A percentile compares a stretch with the other conserved stretches of the same genome.
phyloP scores from a whole-genome alignment of 139 green algal species.

The Asterochloris erici region DNA sequence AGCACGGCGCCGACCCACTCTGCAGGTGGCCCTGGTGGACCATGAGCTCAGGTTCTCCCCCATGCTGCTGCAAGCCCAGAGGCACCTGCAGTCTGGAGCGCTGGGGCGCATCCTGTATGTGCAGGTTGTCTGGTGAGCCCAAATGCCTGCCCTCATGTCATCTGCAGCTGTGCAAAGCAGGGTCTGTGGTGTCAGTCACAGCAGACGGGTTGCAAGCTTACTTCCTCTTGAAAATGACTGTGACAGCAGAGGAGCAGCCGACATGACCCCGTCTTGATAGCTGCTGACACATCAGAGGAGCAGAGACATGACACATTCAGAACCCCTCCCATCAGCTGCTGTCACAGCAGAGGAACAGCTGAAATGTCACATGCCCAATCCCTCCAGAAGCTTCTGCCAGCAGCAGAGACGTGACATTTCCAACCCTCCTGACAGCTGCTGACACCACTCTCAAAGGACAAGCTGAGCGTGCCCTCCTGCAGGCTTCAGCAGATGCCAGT shows the following conservation, averaged over 20 bases:
- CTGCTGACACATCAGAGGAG: background rate
- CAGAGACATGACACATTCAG: background rate
- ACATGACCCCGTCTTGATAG: background rate
- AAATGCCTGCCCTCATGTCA: background rate
- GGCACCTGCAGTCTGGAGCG: conserved; percentile 15
- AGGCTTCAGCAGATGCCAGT: background rate
- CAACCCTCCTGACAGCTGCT: background rate
- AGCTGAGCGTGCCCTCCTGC: background rate
- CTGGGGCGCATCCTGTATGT: conserved; percentile 14
- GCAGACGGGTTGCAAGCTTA: background rate
- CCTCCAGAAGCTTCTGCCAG: background rate
- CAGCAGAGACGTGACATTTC: background rate
- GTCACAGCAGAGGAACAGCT: background rate
- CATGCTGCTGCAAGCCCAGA: background rate
- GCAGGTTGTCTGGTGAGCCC: background rate
- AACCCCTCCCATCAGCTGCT: background rate
- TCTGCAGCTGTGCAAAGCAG: background rate
- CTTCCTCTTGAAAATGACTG: too few relatives aligned
- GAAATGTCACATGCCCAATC: background rate
- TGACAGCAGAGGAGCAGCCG: too few relatives aligned
- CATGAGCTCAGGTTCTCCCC: conserved; percentile 26
- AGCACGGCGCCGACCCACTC: background rate
- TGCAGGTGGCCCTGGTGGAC: conserved; percentile 23
- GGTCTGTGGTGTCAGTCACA: background rate
- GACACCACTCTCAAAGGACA: background rate